A percentile compares a stretch with the other conserved stretches of the same genome.
Evolutionary conservation across 1,139 yeast species (phyloP).

Genomic region (Saccharomyces hybrid): DNA sequence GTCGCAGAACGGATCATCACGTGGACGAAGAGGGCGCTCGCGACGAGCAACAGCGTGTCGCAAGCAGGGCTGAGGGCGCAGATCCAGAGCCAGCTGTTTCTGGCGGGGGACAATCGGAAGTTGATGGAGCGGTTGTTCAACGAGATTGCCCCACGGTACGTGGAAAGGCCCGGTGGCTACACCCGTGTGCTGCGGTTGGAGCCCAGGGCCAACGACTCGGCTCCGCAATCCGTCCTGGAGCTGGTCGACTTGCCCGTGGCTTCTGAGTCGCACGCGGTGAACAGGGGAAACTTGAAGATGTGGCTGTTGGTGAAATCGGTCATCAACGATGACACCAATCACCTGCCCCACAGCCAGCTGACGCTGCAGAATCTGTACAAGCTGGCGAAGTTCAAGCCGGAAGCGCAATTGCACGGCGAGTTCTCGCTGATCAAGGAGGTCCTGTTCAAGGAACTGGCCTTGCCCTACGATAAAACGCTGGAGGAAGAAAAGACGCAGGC

Average conservation of each 20-base stretch:
- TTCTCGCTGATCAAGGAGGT: neutral
- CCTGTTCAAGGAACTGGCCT: neutral
- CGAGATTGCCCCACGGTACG: slow-evolving; percentile 58
- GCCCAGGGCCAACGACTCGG: slow-evolving; percentile 82
- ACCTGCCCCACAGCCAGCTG: slow-evolving; percentile 9
- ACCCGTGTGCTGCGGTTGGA: slow-evolving; percentile 80
- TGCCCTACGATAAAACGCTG: neutral
- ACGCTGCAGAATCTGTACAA: slow-evolving; percentile 25
- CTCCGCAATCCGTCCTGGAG: slow-evolving; percentile 84
- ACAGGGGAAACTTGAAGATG: slow-evolving; percentile 29
- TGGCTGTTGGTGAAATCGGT: slow-evolving; percentile 28
- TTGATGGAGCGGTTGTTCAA: slow-evolving; percentile 48
- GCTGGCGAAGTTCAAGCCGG: slow-evolving; percentile 16
- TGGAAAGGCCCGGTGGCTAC: slow-evolving; percentile 65
- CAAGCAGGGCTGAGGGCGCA: slow-evolving; percentile 10
- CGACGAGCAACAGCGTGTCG: slow-evolving; percentile 8
- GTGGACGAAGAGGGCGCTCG: slow-evolving; percentile 34
- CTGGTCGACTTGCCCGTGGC: slow-evolving; percentile 60
- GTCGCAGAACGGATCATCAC: slow-evolving; percentile 50
- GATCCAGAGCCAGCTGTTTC: slow-evolving; percentile 24
- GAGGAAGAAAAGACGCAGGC: neutral
- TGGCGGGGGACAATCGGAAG: slow-evolving; percentile 29
- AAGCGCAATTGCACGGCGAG: neutral
- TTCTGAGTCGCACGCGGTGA: slow-evolving; percentile 12
- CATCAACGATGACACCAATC: slow-evolving; percentile 19